Evolutionary conservation across 225 moss, liverwort and hornwort species (phyloP).

Genomic region (Marchantia polymorpha): DNA sequence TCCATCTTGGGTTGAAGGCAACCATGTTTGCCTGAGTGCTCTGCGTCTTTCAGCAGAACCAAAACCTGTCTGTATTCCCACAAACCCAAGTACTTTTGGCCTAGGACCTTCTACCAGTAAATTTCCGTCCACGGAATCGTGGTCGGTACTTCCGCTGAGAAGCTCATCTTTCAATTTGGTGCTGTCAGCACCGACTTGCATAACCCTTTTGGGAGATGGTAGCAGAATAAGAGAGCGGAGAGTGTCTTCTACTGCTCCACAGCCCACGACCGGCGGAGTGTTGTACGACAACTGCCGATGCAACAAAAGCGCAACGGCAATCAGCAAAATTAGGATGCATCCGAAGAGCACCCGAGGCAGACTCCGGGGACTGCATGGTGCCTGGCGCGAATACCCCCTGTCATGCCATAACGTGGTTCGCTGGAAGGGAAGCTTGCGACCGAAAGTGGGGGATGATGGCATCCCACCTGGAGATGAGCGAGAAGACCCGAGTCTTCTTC

Average conservation of each 20-base stretch:
- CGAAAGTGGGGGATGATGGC: conserved; percentile 45
- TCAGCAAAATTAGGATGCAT: conserved; percentile 30
- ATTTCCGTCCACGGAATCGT: conserved; percentile 39
- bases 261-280: conserved; percentile 20
- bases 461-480: conserved; percentile 31
- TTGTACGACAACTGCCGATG: conserved; percentile 20
- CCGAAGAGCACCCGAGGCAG: conserved; percentile 27
- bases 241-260: conserved; percentile 43
- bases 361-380: conserved; percentile 36
- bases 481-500: conserved; percentile 14
- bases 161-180: conserved; percentile 15
- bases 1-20: conserved; percentile 56
- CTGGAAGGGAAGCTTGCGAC: conserved; percentile 37
- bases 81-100: conserved; percentile 70
- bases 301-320: conserved; percentile 25
- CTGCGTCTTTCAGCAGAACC: conserved; percentile 68
- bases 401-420: conserved; percentile 35
- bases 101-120: conserved; percentile 34
- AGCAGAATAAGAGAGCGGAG: conserved; percentile 33
- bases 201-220: conserved; percentile 23
- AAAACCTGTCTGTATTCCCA: conserved; percentile 94
- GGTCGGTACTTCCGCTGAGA: conserved; percentile 34
- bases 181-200: conserved; percentile 17
- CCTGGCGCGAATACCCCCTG: conserved; percentile 28
- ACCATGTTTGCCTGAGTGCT: conserved; percentile 80